phyloP scores from a whole-genome alignment of 2,329 filamentous ascomycete genomes.

The Apiospora saccharicola region DNA sequence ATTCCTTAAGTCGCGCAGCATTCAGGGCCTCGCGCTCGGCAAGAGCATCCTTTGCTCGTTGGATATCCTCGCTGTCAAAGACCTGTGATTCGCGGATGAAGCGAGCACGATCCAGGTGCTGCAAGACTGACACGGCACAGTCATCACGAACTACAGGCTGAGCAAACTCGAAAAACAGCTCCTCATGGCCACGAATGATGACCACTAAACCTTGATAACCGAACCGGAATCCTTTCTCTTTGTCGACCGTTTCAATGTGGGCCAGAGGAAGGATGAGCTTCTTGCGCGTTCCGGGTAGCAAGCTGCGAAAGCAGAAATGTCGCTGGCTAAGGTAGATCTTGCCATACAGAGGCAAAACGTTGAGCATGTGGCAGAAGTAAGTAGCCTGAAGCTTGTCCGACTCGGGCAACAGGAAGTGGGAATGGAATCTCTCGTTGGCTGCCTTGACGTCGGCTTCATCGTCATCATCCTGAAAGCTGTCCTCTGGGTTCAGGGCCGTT shows the following conservation, averaged over 20 bases:
- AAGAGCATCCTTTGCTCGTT: slow-evolving; percentile 76
- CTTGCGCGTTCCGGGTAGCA: slow-evolving; percentile 87
- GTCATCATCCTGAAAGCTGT: slow-evolving; percentile 60
- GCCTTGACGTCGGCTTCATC: slow-evolving; percentile 68
- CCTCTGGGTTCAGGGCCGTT: slow-evolving; percentile 58
- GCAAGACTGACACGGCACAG: slow-evolving; percentile 82
- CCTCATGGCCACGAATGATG: slow-evolving; percentile 93
- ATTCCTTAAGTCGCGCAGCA: slow-evolving; percentile 69
- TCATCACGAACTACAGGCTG: slow-evolving; percentile 83
- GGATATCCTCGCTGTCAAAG: slow-evolving; percentile 72
- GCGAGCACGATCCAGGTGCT: slow-evolving; percentile 75
- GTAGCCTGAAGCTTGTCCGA: slow-evolving; percentile 86
- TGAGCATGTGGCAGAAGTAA: slow-evolving; percentile 91
- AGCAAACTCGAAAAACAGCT: slow-evolving; percentile 94
- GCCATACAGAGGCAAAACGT: slow-evolving; percentile 89
- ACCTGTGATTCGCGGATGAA: slow-evolving; percentile 75
- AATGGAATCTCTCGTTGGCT: slow-evolving; percentile 82
- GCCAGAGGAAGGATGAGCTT: slow-evolving; percentile 91
- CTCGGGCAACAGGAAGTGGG: slow-evolving; percentile 87
- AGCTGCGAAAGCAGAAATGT: slow-evolving; percentile 90
- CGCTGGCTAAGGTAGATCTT: slow-evolving; percentile 94
- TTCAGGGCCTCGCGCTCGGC: slow-evolving; percentile 83
- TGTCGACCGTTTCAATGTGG: slow-evolving; percentile 91
- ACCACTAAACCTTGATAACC: slow-evolving; percentile 90
- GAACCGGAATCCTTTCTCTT: slow-evolving; percentile 93